Conservation (phyloP, 257 asterid species). For the Solanum tarijense region DNA sequence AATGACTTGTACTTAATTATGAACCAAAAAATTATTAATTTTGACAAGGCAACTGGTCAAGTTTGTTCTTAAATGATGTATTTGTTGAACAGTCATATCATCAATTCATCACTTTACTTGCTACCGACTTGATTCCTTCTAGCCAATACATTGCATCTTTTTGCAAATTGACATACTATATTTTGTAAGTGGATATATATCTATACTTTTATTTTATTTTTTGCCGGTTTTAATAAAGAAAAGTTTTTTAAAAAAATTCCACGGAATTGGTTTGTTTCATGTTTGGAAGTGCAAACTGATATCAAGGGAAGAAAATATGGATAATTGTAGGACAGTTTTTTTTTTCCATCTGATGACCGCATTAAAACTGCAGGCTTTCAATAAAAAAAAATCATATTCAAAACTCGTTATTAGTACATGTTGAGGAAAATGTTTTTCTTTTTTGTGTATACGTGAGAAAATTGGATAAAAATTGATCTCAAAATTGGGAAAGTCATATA, state of each 20-base stretch:
- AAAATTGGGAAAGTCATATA: not conserved
- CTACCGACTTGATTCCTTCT: not conserved
- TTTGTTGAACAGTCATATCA: not conserved
- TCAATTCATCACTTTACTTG: not conserved
- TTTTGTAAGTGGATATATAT: not conserved
- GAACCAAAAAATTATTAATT: not conserved
- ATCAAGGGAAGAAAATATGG: not conserved
- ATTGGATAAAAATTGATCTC: not conserved
- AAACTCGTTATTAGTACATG: not conserved
- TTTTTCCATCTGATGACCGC: too few species aligned
- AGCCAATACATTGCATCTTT: not conserved
- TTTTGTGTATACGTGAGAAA: not conserved
- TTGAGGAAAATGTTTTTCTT: not conserved
- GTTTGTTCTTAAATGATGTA: not conserved
- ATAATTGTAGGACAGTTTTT: not conserved
- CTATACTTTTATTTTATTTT: not conserved
- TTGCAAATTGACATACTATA: not conserved
- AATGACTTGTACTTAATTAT: not conserved
- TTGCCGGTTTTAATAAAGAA: too few species aligned
- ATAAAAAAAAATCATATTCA: rapidly evolving
- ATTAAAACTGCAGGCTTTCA: too few species aligned
- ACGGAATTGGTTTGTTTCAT: too few species aligned
- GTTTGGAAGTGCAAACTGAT: too few species aligned
- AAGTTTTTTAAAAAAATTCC: too few species aligned
- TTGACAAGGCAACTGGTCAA: not conserved